A percentile compares a stretch with the other conserved stretches of the same genome.
Evolutionary conservation across 768 basidiomycete genomes (phyloP).

Genomic region (Gloeophyllum trabeum): DNA sequence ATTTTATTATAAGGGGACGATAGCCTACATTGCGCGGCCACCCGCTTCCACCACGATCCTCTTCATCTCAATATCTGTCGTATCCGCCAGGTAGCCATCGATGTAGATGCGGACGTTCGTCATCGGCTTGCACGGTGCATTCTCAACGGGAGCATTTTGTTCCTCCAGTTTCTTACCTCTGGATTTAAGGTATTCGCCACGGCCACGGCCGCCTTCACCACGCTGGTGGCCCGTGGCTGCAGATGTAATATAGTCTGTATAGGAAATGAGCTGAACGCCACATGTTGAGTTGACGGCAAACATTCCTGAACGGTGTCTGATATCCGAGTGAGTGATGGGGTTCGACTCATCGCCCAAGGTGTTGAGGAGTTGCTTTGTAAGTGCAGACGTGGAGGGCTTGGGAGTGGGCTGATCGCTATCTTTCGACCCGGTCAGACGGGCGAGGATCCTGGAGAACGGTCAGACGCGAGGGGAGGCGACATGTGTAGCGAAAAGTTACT

Average conservation of each 20-base stretch:
- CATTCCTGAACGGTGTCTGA: conserved; percentile 49
- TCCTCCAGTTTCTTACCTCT: conserved; percentile 34
- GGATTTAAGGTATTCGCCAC: conserved; percentile 26
- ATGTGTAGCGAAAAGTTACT: too few relatives aligned
- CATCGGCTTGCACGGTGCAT: conserved; percentile 20
- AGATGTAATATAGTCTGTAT: conserved; percentile 47
- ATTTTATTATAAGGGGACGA: too few relatives aligned
- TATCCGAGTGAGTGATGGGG: conserved; percentile 70
- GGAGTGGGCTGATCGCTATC: conserved; percentile 13
- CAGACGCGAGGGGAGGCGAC: background rate
- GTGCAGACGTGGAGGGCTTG: conserved; percentile 26
- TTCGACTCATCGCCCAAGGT: conserved; percentile 56
- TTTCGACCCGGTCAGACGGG: conserved; percentile 14
- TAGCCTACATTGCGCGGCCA: conserved; percentile 50
- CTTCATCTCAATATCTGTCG: conserved; percentile 77
- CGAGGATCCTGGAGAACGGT: conserved; percentile 14
- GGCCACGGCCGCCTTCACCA: conserved; percentile 29
- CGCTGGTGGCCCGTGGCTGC: conserved; percentile 45
- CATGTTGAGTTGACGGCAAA: conserved; percentile 1
- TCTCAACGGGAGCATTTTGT: conserved; percentile 12
- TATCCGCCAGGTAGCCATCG: conserved; percentile 55
- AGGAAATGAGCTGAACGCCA: too few relatives aligned
- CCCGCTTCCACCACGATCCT: conserved; percentile 54
- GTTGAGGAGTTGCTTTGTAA: conserved; percentile 49
- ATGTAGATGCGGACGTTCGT: conserved; percentile 51